Conservation (phyloP, 768 basidiomycete genomes). For the Ramaria sp. region DNA sequence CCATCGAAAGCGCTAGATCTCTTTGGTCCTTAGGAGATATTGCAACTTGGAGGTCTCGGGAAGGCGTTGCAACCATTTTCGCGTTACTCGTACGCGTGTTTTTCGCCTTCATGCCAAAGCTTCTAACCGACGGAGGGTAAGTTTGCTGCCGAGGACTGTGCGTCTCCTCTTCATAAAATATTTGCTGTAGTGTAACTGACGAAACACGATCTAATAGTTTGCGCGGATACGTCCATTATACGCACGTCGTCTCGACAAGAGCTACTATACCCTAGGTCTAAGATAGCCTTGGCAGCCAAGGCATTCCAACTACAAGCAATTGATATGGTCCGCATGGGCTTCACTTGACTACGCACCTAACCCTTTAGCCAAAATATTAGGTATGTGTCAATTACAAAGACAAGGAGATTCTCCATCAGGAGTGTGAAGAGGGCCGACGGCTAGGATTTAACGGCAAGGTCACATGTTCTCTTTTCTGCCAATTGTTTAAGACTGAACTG, state of each 20-base stretch:
- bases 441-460: constrained; percentile 93
- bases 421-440: constrained; percentile 67
- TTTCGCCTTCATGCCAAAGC: neutral
- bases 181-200: neutral
- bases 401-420: constrained; percentile 49
- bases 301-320: constrained; percentile 78
- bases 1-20: constrained; percentile 75
- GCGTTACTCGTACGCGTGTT: constrained; percentile 50
- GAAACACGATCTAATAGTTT: constrained; percentile 39
- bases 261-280: constrained; percentile 73
- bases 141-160: constrained; percentile 96
- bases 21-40: constrained; percentile 61
- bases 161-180: constrained; percentile 12
- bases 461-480: neutral
- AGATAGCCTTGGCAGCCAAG: constrained; percentile 72
- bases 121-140: constrained; percentile 20
- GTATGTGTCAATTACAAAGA: constrained; percentile 87
- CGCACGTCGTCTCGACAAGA: constrained; percentile 68
- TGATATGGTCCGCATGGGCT: constrained; percentile 59
- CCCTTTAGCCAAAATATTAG: constrained; percentile 23
- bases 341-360: neutral
- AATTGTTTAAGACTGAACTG: neutral
- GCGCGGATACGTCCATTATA: constrained; percentile 77
- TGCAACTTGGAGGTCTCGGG: constrained; percentile 51
- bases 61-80: constrained; percentile 32